Conservation (phyloP, 306 rosid species). For the Quercus rubra region DNA sequence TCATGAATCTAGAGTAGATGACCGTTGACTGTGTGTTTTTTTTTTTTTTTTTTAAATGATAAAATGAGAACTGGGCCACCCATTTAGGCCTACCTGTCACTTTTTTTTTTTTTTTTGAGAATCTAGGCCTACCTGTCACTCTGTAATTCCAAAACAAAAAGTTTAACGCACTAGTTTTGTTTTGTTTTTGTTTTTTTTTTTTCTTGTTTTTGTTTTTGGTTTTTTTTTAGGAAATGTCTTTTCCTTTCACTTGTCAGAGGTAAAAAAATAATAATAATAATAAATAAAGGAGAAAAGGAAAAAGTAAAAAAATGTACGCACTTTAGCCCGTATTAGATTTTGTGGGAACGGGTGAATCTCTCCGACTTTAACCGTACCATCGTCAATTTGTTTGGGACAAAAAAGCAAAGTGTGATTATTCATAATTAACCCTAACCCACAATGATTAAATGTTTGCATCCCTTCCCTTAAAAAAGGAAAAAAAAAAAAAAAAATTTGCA, state of each 20-base stretch:
- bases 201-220: too few relatives aligned
- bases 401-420: background rate
- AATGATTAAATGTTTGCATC: too few relatives aligned
- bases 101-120: too few relatives aligned
- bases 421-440: too few relatives aligned
- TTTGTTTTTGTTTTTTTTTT: background rate
- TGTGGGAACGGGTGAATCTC: slow-evolving; percentile 30
- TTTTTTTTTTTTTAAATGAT: too few relatives aligned
- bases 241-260: too few relatives aligned
- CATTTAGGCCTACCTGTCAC: background rate
- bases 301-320: background rate
- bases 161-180: background rate
- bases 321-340: slow-evolving; percentile 27
- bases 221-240: too few relatives aligned
- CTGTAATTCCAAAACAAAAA: background rate
- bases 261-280: background rate
- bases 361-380: background rate
- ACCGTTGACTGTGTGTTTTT: background rate
- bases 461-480: too few relatives aligned
- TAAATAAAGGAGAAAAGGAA: background rate
- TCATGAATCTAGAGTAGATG: background rate
- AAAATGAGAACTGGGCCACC: background rate
- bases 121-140: background rate
- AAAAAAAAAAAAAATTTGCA: too few relatives aligned
- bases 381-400: background rate